Base-by-base conservation (phyloP, 345 rosid genomes). In the Eutrema yunnanense region DNA sequence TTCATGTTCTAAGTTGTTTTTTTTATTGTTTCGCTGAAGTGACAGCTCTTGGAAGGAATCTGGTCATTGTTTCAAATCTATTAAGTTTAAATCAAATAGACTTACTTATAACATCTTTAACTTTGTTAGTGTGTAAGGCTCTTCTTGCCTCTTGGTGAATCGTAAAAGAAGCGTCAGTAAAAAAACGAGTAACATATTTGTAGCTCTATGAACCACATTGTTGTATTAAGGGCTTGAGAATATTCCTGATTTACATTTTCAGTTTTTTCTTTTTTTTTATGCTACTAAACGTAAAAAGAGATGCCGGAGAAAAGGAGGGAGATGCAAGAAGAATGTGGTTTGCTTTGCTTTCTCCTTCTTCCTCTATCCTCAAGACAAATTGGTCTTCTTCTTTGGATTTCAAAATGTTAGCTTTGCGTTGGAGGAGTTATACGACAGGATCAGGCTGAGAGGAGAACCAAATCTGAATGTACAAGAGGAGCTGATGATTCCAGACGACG, bases 171-270 rank as follows among this genome's bases (percentile, higher is more conserved):
- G 49, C 47, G 19, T 44, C 13, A n/a, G 49, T 44, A n/a, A 1
- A n/a, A 1, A 54, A 6, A 30, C 14, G 47, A 58, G 69, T 65
- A 49, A 27, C 8, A 3, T 5, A 34, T 27, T 13, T 12, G 34
- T 40, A 40, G 32, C 37, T 26, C 34, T 41, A 32, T 68, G 55
- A 69, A 70, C 41, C 58, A 59, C 30, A 29, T 38, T 61, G 33
- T 30, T 61, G 73, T 75, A 67, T 67, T 67, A 52, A 48, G 67
- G 67, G 22, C 66, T 66, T 67, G 42, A 33, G 29, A 60, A 68
- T 67, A 74, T 50, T 50, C 60, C 48, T 51, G 63, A 74, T 67
- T 42, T 74, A 74, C 78, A 74, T 66, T 40, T 40, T 11, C 9
- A 16, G 60, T 48, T 57, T 65, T 26, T 32, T 46, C 5, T 5